phyloP scores from a whole-genome alignment of 2,329 filamentous ascomycete species.

The Hypoxylon sp. region DNA sequence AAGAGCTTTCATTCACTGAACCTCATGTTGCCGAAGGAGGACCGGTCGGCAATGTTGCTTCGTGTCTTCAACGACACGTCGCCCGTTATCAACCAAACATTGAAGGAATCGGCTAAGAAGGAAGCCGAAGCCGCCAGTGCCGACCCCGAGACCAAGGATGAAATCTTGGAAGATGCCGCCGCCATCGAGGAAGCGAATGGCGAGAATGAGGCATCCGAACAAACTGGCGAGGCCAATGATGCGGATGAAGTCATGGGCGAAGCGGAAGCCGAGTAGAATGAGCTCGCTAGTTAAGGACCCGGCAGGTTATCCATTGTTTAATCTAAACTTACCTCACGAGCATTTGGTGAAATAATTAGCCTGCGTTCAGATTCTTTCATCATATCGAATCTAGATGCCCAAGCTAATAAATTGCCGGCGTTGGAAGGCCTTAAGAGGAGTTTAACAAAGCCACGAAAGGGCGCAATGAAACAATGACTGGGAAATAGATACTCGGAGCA shows the following conservation, averaged over 20 bases:
- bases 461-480: neutral
- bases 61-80: slow-evolving; percentile 91
- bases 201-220: slow-evolving; percentile 23
- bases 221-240: slow-evolving; percentile 8
- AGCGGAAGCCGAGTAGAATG: slow-evolving; percentile 22
- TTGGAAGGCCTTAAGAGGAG: neutral
- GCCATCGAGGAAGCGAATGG: slow-evolving; percentile 39
- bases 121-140: slow-evolving; percentile 54
- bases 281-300: slow-evolving; percentile 11
- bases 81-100: slow-evolving; percentile 80
- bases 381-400: neutral
- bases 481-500: neutral
- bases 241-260: slow-evolving; percentile 32
- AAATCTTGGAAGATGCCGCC: slow-evolving; percentile 49
- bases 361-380: neutral
- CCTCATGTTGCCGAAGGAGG: slow-evolving; percentile 98
- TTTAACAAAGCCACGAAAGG: neutral
- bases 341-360: neutral
- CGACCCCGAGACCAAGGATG: slow-evolving; percentile 55
- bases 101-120: slow-evolving; percentile 65
- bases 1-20: slow-evolving; percentile 93
- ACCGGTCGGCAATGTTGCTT: slow-evolving; percentile 91
- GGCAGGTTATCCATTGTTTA: neutral
- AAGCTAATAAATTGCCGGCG: neutral
- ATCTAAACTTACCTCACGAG: neutral